phyloP scores from a whole-genome alignment of 805 yeast genomes.

The Candida ortonii region DNA sequence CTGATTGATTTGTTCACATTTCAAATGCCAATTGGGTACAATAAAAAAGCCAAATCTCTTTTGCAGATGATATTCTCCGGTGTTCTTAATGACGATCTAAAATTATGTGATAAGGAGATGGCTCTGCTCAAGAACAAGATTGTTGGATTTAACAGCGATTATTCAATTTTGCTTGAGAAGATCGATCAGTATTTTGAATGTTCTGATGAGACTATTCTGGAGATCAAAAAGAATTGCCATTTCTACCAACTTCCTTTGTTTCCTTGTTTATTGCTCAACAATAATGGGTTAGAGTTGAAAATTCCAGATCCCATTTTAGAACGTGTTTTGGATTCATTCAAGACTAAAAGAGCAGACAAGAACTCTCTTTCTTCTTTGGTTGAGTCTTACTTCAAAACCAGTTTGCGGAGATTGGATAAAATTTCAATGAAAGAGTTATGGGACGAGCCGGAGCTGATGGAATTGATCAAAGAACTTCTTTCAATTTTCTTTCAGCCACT shows the following conservation, averaged over 20 bases:
- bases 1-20: constrained; percentile 79
- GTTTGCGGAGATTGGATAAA: constrained; percentile 72
- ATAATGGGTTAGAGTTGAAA: constrained; percentile 18
- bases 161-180: constrained; percentile 19
- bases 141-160: constrained; percentile 8
- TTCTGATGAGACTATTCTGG: constrained; percentile 26
- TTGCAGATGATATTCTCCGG: constrained; percentile 73
- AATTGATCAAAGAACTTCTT: constrained; percentile 67
- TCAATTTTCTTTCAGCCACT: constrained; percentile 73
- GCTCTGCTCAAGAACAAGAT: constrained; percentile 42
- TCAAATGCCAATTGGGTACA: constrained; percentile 59
- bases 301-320: constrained; percentile 13
- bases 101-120: constrained; percentile 55
- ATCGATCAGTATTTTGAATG: constrained; percentile 30
- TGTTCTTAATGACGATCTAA: constrained; percentile 71
- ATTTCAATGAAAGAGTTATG: constrained; percentile 70
- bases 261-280: constrained; percentile 26
- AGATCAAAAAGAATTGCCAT: constrained; percentile 32
- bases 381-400: constrained; percentile 60
- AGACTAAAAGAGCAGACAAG: constrained; percentile 23
- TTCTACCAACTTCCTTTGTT: constrained; percentile 25
- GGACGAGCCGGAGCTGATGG: constrained; percentile 82
- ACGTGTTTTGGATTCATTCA: constrained; percentile 21
- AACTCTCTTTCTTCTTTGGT: constrained; percentile 47
- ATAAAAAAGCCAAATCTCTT: constrained; percentile 48